Conservation (phyloP, 371 early-diverging fungal species). For the Mucor velutinosus region DNA sequence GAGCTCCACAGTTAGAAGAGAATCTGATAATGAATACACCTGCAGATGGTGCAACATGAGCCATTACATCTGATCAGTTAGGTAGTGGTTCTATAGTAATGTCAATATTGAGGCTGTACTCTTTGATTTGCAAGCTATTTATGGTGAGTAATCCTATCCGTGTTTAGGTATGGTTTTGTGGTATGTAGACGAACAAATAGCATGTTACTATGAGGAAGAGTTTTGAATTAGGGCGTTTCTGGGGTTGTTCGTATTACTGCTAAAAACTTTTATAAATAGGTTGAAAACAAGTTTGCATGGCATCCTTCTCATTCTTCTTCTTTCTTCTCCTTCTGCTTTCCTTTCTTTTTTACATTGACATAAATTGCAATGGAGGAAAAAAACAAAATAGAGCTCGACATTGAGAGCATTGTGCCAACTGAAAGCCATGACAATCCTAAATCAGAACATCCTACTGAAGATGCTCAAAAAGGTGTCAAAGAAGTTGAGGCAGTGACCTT, state of each 20-base stretch:
- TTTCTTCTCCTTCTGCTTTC: neutral
- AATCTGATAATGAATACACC: neutral
- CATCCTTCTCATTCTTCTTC: neutral
- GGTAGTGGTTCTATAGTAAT: neutral
- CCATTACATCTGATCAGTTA: neutral
- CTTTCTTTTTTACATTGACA: neutral
- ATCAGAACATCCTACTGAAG: neutral
- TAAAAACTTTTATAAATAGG: neutral
- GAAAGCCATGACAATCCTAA: neutral
- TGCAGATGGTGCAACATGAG: neutral
- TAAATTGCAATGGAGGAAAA: slow-evolving; percentile 8
- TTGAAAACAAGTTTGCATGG: neutral
- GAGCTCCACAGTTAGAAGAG: neutral
- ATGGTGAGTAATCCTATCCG: neutral
- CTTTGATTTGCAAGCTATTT: neutral
- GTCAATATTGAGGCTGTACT: neutral
- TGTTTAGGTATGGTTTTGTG: neutral
- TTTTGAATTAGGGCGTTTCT: neutral
- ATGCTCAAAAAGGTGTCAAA: slow-evolving; percentile 11
- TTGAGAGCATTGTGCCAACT: neutral
- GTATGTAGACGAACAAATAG: neutral
- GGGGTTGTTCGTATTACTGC: neutral
- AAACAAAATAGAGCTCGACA: slow-evolving; percentile 13
- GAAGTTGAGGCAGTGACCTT: slow-evolving; percentile 6
- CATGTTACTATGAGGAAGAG: neutral